These are phyloP conservation scores for Lentinula sp. DNA, from an alignment of 768 basidiomycete species.

Conservation along the genomic window DNA sequence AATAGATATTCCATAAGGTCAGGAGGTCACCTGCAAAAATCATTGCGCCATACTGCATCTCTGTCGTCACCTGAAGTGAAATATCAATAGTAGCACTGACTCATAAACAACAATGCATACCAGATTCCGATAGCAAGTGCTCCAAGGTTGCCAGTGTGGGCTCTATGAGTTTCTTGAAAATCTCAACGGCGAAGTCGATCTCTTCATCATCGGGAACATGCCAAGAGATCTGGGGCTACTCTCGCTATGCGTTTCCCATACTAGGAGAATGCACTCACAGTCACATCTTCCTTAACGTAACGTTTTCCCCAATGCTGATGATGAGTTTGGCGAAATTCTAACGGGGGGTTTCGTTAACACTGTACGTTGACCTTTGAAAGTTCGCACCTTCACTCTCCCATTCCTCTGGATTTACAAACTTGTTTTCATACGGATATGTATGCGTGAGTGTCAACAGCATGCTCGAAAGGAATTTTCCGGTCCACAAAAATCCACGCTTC, in stretches of 20 bases:
- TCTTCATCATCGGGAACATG: slow-evolving; percentile 69
- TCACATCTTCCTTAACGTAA: slow-evolving; percentile 64
- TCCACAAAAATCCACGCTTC: slow-evolving; percentile 80
- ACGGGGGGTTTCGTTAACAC: background rate
- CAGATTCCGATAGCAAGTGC: slow-evolving; percentile 39
- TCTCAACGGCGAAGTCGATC: slow-evolving; percentile 64
- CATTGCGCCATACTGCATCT: slow-evolving; percentile 72
- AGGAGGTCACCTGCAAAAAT: slow-evolving; percentile 66
- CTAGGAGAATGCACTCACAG: slow-evolving; percentile 32
- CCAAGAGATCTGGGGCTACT: slow-evolving; percentile 56
- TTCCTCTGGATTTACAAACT: slow-evolving; percentile 73
- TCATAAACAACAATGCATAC: slow-evolving; percentile 22
- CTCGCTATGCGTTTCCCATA: background rate
- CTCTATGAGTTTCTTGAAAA: slow-evolving; percentile 62
- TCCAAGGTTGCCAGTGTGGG: slow-evolving; percentile 58
- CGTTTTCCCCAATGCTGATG: slow-evolving; percentile 78
- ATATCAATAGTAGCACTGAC: slow-evolving; percentile 6
- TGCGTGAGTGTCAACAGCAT: slow-evolving; percentile 70
- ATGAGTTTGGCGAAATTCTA: slow-evolving; percentile 67
- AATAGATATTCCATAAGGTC: background rate
- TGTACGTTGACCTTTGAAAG: background rate
- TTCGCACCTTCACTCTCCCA: slow-evolving; percentile 66
- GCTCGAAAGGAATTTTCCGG: slow-evolving; percentile 70
- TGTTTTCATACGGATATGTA: slow-evolving; percentile 76
- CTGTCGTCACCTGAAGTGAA: slow-evolving; percentile 32